Base-by-base conservation (phyloP, 2,329 filamentous ascomycete species). In the Exophiala sp. region DNA sequence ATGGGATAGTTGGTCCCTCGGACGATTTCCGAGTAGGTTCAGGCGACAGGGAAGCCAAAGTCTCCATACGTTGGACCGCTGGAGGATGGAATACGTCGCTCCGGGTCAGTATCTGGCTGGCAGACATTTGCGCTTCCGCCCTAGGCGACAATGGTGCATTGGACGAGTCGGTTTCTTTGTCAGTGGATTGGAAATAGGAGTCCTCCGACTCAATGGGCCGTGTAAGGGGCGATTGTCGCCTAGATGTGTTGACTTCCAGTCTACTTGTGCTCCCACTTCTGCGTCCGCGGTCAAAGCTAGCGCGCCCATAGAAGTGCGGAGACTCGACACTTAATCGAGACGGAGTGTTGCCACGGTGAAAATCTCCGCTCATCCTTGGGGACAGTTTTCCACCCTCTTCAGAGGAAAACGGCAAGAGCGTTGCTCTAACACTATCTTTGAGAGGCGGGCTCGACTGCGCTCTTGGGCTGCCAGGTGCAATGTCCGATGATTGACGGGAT, bases 81-180 rank as follows among this genome's bases (percentile, higher is more conserved):
- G 90, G 90, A 21, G 85, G 86, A 61, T 88, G 85, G 65, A 99
- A 97, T 7, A 96, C 87, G 63, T 94, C 89, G 63, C 91, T 96
- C 33, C 88, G 84, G 49, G 83, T 82, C 7, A 99, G 74, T 35
- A 97, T 96, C 69, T 96, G 91, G 67, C 92, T 97, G 2, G 89
- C 92, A 3, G 91, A 95, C 44, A 87, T 85, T 52, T 78, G 78
- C n/a, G 78, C 82, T 54, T 91, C 89, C 16, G 53, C 59, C 39
- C 91, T 87, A 50, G 81, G 82, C 0, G 83, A 85, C 3, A 87
- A 88, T 3, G 84, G 78, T 1, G 86, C 78, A 32, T 86, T 75
- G 2, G 84, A 89, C 1, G 88, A 91, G 52, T 87, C 83, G 4
- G 85, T 89, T 0, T 84, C 86, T 41, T 87, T 88, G 48, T 89